Conservation (phyloP, 1,284 basidiomycete genomes). For the Porodaedalea pini region DNA sequence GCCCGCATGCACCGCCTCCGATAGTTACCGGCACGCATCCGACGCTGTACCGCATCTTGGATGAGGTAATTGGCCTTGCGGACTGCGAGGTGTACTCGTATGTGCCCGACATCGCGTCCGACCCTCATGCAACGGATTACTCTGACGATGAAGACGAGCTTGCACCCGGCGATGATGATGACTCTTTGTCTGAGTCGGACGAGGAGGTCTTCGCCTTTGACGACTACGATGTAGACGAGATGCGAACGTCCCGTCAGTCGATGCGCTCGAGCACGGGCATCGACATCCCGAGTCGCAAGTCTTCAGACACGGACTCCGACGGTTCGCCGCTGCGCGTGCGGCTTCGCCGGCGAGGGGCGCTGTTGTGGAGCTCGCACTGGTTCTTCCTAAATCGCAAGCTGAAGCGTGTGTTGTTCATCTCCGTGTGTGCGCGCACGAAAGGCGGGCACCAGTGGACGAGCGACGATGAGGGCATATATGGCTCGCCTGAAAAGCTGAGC, state of each 20-base stretch:
- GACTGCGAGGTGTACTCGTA: slow-evolving; percentile 97
- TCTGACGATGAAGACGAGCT: slow-evolving; percentile 74
- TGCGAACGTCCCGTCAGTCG: slow-evolving; percentile 38
- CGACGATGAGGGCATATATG: slow-evolving; percentile 38
- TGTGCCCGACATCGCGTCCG: slow-evolving; percentile 89
- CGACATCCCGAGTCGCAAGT: slow-evolving; percentile 16
- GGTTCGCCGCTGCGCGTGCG: slow-evolving; percentile 29
- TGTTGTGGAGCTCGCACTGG: slow-evolving; percentile 96
- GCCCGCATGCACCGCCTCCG: slow-evolving; percentile 63
- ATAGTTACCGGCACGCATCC: slow-evolving; percentile 62
- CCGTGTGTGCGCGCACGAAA: slow-evolving; percentile 86
- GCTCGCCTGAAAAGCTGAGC: slow-evolving; percentile 31
- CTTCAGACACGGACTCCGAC: slow-evolving; percentile 27
- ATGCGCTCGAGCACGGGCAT: slow-evolving; percentile 19
- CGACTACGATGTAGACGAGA: slow-evolving; percentile 71
- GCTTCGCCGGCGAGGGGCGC: slow-evolving; percentile 57
- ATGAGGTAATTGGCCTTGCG: slow-evolving; percentile 85
- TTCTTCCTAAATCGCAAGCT: slow-evolving; percentile 94
- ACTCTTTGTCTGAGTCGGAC: slow-evolving; percentile 55
- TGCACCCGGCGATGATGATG: slow-evolving; percentile 53
- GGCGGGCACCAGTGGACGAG: slow-evolving; percentile 53
- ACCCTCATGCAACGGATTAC: slow-evolving; percentile 86
- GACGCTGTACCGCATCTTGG: slow-evolving; percentile 80
- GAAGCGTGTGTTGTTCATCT: slow-evolving; percentile 92
- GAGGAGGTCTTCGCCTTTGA: slow-evolving; percentile 73